A percentile compares a stretch with the other conserved stretches of the same genome.
Conservation (phyloP, 352 stramenopile species). For the Phytophthora litchii region DNA sequence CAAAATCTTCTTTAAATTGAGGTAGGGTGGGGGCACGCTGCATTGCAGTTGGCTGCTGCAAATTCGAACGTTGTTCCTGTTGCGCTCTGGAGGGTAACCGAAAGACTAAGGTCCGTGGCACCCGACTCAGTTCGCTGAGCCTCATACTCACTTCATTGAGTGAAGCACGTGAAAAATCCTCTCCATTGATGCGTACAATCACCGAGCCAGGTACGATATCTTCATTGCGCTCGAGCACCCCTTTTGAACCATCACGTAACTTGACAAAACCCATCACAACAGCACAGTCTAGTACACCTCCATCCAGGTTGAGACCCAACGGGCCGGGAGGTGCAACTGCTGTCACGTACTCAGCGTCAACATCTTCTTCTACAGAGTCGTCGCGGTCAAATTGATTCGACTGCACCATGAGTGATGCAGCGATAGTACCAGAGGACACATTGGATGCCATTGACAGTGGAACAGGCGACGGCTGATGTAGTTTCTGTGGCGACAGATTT, state of each 20-base stretch:
- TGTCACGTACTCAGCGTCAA: constrained; percentile 28
- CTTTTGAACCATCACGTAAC: constrained; percentile 58
- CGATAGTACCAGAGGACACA: constrained; percentile 30
- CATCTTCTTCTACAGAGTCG: constrained; percentile 24
- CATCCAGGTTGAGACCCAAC: constrained; percentile 72
- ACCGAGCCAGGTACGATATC: constrained; percentile 58
- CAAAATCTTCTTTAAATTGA: constrained; percentile 44
- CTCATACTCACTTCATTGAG: constrained; percentile 48
- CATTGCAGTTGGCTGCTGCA: constrained; percentile 5
- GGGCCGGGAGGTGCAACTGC: constrained; percentile 59
- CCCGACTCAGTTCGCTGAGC: constrained; percentile 45
- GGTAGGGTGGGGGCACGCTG: constrained; percentile 18
- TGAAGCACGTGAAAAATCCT: constrained; percentile 55
- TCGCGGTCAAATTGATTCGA: constrained; percentile 30
- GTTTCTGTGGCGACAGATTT: constrained; percentile 10
- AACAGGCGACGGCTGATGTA: constrained; percentile 7
- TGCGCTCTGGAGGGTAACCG: constrained; percentile 35
- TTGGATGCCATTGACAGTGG: constrained; percentile 25
- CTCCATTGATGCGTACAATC: constrained; percentile 70
- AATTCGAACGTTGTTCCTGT: constrained; percentile 8
- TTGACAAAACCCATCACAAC: constrained; percentile 73
- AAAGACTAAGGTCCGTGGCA: constrained; percentile 55
- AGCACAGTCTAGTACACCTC: constrained; percentile 44
- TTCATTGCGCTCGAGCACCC: constrained; percentile 58
- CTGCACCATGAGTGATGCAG: constrained; percentile 25